Conservation (phyloP, 371 early-diverging fungal species). For the Smittium culicis region DNA sequence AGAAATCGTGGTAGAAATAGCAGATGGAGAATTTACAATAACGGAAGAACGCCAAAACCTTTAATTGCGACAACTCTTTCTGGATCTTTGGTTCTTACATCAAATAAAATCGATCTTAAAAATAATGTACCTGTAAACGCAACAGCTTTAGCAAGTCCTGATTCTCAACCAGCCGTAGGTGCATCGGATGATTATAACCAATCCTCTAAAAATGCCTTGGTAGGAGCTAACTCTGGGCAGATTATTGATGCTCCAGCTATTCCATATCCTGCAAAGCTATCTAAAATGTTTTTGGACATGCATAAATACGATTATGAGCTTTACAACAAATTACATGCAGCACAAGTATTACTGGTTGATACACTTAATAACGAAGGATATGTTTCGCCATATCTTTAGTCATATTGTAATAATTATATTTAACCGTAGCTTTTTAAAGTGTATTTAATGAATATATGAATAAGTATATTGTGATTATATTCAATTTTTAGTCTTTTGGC, state of each 20-base stretch:
- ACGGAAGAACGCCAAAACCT: neutral
- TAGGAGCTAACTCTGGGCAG: neutral
- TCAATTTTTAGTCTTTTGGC: too few species aligned
- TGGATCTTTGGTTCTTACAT: neutral
- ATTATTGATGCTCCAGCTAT: constrained; percentile 6
- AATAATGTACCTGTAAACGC: neutral
- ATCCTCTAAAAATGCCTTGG: neutral
- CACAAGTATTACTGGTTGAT: constrained; percentile 23
- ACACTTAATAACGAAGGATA: constrained; percentile 30
- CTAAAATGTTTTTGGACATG: constrained; percentile 21
- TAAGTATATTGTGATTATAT: too few species aligned
- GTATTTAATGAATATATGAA: too few species aligned
- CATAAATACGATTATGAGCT: constrained; percentile 18
- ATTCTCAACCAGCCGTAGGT: neutral
- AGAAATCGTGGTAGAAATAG: neutral
- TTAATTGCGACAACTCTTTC: neutral
- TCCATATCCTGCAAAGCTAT: constrained; percentile 20
- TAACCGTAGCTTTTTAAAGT: too few species aligned
- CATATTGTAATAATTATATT: too few species aligned
- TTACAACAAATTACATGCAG: constrained; percentile 13
- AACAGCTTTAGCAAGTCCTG: too few species aligned
- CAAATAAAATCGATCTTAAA: neutral
- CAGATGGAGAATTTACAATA: neutral
- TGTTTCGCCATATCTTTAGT: constrained; percentile 22
- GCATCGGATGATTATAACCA: too few species aligned